Percentiles rank a stretch among this genome's conserved stretches.
These are phyloP conservation scores for Eucalyptus cloeziana DNA, from an alignment of 345 rosid genomes.

Conservation along the genomic window DNA sequence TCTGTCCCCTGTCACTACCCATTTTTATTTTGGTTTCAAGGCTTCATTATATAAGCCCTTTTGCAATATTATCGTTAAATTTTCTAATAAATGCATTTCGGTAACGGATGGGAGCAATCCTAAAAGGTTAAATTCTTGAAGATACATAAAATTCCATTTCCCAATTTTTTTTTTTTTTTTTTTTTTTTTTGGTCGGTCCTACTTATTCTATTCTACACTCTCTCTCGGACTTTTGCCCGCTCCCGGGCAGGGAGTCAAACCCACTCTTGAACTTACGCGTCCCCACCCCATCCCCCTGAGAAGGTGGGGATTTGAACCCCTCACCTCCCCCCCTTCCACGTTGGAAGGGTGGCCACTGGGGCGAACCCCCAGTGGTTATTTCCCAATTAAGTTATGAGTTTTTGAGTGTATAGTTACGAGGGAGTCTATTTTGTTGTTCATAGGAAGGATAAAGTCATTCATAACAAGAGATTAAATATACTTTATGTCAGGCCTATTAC, in stretches of 20 bases:
- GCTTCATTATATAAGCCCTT: not conserved
- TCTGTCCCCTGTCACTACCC: not conserved
- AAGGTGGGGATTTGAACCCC: too few species aligned
- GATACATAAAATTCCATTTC: not conserved
- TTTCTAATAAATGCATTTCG: too few species aligned
- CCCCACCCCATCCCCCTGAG: too few species aligned
- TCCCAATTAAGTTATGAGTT: not conserved
- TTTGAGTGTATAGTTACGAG: rapidly evolving
- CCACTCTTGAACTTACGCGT: too few species aligned
- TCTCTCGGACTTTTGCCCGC: too few species aligned
- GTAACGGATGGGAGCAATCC: not conserved
- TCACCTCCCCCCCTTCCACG: too few species aligned
- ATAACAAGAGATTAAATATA: not conserved
- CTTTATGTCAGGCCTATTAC: not conserved
- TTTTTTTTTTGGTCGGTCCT: too few species aligned
- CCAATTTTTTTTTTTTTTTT: too few species aligned
- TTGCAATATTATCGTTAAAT: not conserved
- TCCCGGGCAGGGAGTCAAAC: too few species aligned
- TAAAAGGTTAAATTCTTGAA: not conserved
- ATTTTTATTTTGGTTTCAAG: not conserved
- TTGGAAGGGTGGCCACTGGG: too few species aligned
- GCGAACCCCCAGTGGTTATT: too few species aligned
- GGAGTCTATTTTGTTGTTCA: not conserved
- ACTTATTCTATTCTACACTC: too few species aligned
- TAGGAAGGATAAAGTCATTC: not conserved